These are phyloP conservation scores for Amanita muscaria DNA, from an alignment of 768 basidiomycete species.

Conservation along the genomic window DNA sequence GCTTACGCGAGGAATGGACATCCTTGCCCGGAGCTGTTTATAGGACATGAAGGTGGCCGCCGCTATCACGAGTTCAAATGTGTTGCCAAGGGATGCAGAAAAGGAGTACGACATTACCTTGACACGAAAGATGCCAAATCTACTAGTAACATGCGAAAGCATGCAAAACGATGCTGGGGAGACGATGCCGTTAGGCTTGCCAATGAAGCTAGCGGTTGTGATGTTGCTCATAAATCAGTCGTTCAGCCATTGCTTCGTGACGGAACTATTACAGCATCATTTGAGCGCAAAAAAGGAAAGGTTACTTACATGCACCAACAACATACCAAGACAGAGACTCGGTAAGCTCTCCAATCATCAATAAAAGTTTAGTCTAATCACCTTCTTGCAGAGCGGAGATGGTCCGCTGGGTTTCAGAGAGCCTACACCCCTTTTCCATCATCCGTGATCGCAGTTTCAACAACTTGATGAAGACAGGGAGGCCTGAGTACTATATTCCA, in stretches of 20 bases:
- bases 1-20: not conserved
- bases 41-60: not conserved
- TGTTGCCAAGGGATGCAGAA: conserved; percentile 8
- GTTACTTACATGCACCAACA: conserved; percentile 9
- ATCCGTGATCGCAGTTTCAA: conserved; percentile 23
- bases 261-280: conserved; percentile 5
- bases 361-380: not conserved
- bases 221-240: conserved; percentile 1
- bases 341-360: not conserved
- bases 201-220: not conserved
- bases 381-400: conserved; percentile 18
- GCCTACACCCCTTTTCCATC: conserved; percentile 23
- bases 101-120: conserved; percentile 6
- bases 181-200: not conserved
- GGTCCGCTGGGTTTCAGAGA: conserved; percentile 28
- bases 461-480: conserved; percentile 25
- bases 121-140: conserved; percentile 9
- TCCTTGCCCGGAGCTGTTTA: not conserved
- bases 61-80: not conserved
- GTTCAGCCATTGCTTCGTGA: not conserved
- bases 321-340: conserved; percentile 3
- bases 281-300: conserved; percentile 5
- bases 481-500: conserved; percentile 27
- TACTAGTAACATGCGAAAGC: not conserved
- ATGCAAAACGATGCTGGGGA: conserved; percentile 2